These are phyloP conservation scores for Kluyveromyces marxianus DNA, from an alignment of 1,139 yeast genomes.

Conservation along the genomic window DNA sequence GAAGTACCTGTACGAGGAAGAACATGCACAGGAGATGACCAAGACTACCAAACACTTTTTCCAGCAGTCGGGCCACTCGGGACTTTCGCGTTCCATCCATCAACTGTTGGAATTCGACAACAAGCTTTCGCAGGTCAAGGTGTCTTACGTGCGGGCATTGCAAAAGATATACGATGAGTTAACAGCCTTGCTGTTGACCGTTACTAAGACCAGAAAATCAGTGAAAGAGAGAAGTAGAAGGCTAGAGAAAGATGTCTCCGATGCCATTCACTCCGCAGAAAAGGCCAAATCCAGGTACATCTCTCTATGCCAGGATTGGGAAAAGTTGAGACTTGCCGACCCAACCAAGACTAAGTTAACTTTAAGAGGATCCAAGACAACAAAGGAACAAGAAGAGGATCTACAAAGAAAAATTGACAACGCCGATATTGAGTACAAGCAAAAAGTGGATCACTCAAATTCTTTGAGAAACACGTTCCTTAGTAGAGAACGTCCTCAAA, in stretches of 20 bases:
- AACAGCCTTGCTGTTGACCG: conserved; percentile 59
- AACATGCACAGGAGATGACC: conserved; percentile 64
- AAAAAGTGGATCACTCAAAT: conserved; percentile 65
- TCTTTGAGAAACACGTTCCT: conserved; percentile 68
- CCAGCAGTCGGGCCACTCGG: conserved; percentile 42
- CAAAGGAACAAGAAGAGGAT: conserved; percentile 90
- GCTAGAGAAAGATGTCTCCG: conserved; percentile 76
- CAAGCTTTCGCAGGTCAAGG: conserved; percentile 60
- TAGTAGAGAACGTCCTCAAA: conserved; percentile 68
- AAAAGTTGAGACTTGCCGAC: conserved; percentile 70
- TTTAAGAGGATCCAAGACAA: conserved; percentile 65
- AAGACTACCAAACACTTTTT: conserved; percentile 47
- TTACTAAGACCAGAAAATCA: conserved; percentile 62
- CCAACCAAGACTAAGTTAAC: conserved; percentile 78
- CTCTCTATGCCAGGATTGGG: conserved; percentile 79
- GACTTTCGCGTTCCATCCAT: conserved; percentile 60
- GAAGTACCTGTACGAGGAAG: conserved; percentile 73
- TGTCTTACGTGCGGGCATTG: conserved; percentile 70
- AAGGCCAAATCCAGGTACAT: conserved; percentile 80
- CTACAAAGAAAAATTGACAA: conserved; percentile 68
- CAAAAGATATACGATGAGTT: conserved; percentile 84
- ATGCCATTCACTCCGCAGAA: conserved; percentile 75
- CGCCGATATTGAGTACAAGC: conserved; percentile 81
- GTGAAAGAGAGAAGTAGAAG: conserved; percentile 76
- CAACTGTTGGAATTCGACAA: conserved; percentile 73